Base-by-base conservation (phyloP, 2,329 filamentous ascomycete species). In the Stagonosporopsis tanaceti region DNA sequence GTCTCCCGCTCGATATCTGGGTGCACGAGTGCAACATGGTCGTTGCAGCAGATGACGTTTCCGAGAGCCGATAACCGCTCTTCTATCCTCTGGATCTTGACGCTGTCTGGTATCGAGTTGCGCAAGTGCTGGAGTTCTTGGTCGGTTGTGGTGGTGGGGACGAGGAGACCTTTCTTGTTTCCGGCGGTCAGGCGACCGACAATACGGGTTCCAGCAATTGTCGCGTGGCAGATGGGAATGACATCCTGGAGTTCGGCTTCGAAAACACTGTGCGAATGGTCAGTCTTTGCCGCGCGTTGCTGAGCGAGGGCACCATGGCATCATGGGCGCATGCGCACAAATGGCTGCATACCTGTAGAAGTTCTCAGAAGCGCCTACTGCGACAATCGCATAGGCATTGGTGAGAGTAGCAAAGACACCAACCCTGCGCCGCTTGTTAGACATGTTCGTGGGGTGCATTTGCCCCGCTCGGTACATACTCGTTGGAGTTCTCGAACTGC, bases 81-180 rank as follows among this genome's bases (percentile, higher is more conserved):
- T 83, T 99, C 95, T 81, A 99, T 97, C 67, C 95, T 89, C 82
- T 97, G 93, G 73, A 99, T 96, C 80, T 93, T 93, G 64, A 99
- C 91, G 57, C 82, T 81, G 77, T 98, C 94, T 37, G 95, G 95
- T 66, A 99, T 87, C 57, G 90, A 93, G 80, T 99, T 98, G 71
- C 95, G 90, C 70, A 99, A 85, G 79, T 99, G 95, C 81, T 97
- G 93, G 64, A 99, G 86, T 83, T 99, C 95, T 83, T 99, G 95
- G 81, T 99, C 95, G 68, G 93, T 96, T 61, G 95, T 98, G 58
- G 89, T 92, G 53, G 94, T 98, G 60, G 95, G 95, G 54, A 99
- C 94, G 62, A 99, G 88, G 62, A 99, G 91, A 70, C 95, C 95
- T 78, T 96, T 96, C 77, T 92, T 91, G 86, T 99, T 99, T 72